Evolutionary conservation across 345 rosid genomes (phyloP), one percentile per base, ranked within the genome.

Genomic region (Syzygium jambos): DNA sequence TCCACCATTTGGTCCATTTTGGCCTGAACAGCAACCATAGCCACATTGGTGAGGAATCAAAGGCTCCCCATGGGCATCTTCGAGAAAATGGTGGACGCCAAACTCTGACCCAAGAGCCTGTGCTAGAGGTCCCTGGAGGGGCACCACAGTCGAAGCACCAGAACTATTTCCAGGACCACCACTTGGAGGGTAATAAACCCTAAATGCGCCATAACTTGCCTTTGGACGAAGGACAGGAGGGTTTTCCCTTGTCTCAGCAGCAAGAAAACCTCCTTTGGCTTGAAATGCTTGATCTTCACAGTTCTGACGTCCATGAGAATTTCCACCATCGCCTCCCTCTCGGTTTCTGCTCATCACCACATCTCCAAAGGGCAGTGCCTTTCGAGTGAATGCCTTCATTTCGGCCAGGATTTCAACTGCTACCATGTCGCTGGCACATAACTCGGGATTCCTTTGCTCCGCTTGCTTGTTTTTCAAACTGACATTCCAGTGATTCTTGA

Each of bases 401-500:
- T 93, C 88, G 53, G 93, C 94, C 61, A 87, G 86, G 90, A 85
- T 90, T 52, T 83, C 89, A 87, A 89, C 92, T 84, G 90, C 93
- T 85, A 91, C 87, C 73, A 41, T 25, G 84, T 90, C 87, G 13
- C 85, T 78, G 51, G 53, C 56, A 25, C 21, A 88, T 19, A 80
- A 90, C 80, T 68, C 90, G 88, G 63, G 86, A 51, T 89, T 91
- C 87, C 91, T 89, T 49, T 86, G 90, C 29, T 90, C 94, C 23
- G 88, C 30, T 86, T 89, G 88, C 88, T 93, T 91, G 52, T 97
- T 95, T 92, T 95, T 93, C 68, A 96, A 92, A 3, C 98, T 93
- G 19, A 98, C 95, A 93, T 95, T 94, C 98, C 98, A 96, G 86
- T 97, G 99, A 89, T 97, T 97, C 94, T 96, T 96, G 86, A 97